Percentiles rank a stretch among this genome's conserved stretches.
Evolutionary conservation across 768 basidiomycete genomes (phyloP).

Genomic region (Daedaleopsis sinensis): DNA sequence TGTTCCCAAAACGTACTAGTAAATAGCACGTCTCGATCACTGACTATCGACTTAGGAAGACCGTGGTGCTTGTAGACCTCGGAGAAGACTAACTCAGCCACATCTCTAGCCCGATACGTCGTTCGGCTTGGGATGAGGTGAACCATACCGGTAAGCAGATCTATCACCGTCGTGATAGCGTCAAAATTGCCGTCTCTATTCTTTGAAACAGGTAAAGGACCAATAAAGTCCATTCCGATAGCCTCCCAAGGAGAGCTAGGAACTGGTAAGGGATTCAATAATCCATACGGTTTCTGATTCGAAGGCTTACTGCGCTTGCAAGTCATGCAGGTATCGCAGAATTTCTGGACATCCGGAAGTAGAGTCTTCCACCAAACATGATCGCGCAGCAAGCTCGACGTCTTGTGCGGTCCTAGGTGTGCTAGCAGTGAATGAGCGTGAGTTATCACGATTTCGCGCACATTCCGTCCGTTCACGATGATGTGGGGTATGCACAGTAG

Average conservation of each 20-base stretch:
- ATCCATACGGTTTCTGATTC: conserved; percentile 27
- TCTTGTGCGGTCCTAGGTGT: conserved; percentile 35
- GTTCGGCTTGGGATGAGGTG: conserved; percentile 33
- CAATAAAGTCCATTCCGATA: conserved; percentile 44
- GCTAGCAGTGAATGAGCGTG: conserved; percentile 37
- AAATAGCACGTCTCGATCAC: conserved; percentile 37
- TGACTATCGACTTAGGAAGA: conserved; percentile 28
- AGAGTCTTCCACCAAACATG: conserved; percentile 39
- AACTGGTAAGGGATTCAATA: conserved; percentile 33
- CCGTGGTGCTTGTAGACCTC: conserved; percentile 42
- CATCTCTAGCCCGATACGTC: conserved; percentile 33
- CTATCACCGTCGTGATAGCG: conserved; percentile 30
- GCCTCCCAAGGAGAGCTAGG: conserved; percentile 38
- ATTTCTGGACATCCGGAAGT: conserved; percentile 18
- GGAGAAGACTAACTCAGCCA: conserved; percentile 39
- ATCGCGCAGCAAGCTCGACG: conserved; percentile 30
- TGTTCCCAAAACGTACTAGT: conserved; percentile 38
- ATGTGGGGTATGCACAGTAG: conserved; percentile 34
- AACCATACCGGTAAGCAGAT: conserved; percentile 23
- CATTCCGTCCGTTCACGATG: conserved; percentile 16
- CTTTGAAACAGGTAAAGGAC: conserved; percentile 31
- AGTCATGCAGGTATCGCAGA: conserved; percentile 23
- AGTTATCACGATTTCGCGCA: conserved; percentile 33
- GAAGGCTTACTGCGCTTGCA: conserved; percentile 20
- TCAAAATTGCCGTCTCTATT: conserved; percentile 24